Evolutionary conservation across 1,284 basidiomycete genomes (phyloP).

Genomic region (Chondrostereum purpureum): DNA sequence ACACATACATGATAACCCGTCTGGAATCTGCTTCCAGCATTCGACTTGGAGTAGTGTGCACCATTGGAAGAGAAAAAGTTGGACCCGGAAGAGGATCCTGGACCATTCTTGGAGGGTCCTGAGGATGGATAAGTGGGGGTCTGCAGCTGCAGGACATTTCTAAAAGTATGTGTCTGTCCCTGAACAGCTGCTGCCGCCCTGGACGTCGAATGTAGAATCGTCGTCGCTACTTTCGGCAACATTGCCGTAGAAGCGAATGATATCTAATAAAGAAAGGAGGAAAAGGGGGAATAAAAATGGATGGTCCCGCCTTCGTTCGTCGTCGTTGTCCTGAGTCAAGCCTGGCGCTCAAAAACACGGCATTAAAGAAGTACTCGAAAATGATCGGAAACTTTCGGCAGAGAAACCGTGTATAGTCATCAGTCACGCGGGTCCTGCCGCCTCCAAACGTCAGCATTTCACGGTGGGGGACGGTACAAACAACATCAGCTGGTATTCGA

Average conservation of each 20-base stretch:
- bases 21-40: conserved; percentile 63
- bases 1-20: conserved; percentile 49
- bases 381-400: too few species aligned
- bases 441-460: too few species aligned
- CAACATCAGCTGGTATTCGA: too few species aligned
- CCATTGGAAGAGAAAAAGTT: conserved; percentile 56
- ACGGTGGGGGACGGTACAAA: too few species aligned
- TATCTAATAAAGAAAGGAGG: too few species aligned
- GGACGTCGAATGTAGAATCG: conserved; percentile 65
- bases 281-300: too few species aligned
- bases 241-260: conserved; percentile 30
- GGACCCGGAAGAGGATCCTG: conserved; percentile 47
- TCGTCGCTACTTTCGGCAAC: conserved; percentile 75
- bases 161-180: conserved; percentile 59
- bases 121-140: conserved; percentile 31
- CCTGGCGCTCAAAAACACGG: too few species aligned
- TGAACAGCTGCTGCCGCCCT: conserved; percentile 71
- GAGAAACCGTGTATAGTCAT: too few species aligned
- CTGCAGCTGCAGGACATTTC: conserved; percentile 69
- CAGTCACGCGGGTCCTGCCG: too few species aligned
- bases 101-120: conserved; percentile 36
- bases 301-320: too few species aligned
- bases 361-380: too few species aligned
- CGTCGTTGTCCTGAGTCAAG: too few species aligned
- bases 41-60: conserved; percentile 60